These are phyloP conservation scores for Plantago ovata DNA, from an alignment of 257 asterid species.

Conservation along the genomic window DNA sequence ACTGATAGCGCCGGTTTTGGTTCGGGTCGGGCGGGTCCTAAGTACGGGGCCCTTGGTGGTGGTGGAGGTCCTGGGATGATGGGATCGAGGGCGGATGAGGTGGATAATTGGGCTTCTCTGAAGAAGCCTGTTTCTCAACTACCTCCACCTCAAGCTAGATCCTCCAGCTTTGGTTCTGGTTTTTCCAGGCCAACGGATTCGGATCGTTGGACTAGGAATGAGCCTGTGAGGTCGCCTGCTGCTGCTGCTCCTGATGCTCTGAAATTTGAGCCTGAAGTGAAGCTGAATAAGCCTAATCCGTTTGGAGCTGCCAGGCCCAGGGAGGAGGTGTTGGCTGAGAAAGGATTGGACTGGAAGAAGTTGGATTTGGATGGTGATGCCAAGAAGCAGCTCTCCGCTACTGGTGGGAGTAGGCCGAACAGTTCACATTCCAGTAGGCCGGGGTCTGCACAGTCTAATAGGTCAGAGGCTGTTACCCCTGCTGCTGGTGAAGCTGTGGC, in stretches of 20 bases:
- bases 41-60: slow-evolving; percentile 65
- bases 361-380: slow-evolving; percentile 64
- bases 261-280: slow-evolving; percentile 30
- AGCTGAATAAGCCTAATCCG: slow-evolving; percentile 65
- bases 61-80: slow-evolving; percentile 55
- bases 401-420: slow-evolving; percentile 60
- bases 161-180: slow-evolving; percentile 49
- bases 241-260: slow-evolving; percentile 33
- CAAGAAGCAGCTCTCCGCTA: slow-evolving; percentile 40
- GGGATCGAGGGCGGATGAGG: slow-evolving; percentile 82
- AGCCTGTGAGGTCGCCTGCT: slow-evolving; percentile 25
- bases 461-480: slow-evolving; percentile 39
- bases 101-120: slow-evolving; percentile 69
- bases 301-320: slow-evolving; percentile 97
- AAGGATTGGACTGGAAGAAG: slow-evolving; percentile 96
- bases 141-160: slow-evolving; percentile 35
- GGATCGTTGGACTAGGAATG: slow-evolving; percentile 73
- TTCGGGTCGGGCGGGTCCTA: slow-evolving; percentile 32
- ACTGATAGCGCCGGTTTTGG: slow-evolving; percentile 16
- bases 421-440: slow-evolving; percentile 95
- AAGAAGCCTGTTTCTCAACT: slow-evolving; percentile 46
- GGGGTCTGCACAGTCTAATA: slow-evolving; percentile 57
- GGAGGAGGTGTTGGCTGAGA: slow-evolving; percentile 92
- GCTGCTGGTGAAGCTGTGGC: slow-evolving; percentile 38
- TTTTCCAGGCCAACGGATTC: slow-evolving; percentile 54